Conservation (phyloP, 2,329 filamentous ascomycete genomes). For the Tolypocladium tropicale region DNA sequence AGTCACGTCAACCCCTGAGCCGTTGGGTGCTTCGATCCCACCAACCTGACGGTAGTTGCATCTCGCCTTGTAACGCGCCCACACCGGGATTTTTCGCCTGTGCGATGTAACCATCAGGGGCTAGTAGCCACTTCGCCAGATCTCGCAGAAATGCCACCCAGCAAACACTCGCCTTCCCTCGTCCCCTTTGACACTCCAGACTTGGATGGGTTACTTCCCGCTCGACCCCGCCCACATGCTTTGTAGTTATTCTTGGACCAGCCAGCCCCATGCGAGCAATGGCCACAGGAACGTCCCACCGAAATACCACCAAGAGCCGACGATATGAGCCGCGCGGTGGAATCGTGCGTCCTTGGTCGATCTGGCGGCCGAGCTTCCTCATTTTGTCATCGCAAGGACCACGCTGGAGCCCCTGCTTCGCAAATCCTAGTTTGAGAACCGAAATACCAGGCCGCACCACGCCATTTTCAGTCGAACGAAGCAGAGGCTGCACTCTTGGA, state of each 20-base stretch:
- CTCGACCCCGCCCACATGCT: slow-evolving; percentile 6
- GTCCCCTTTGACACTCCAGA: slow-evolving; percentile 4
- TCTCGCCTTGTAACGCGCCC: slow-evolving; percentile 7
- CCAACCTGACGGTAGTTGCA: slow-evolving; percentile 2
- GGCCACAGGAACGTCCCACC: slow-evolving; percentile 1
- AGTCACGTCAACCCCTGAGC: neutral
- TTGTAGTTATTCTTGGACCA: slow-evolving; percentile 5
- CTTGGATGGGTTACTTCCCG: slow-evolving; percentile 14
- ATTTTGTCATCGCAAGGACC: neutral
- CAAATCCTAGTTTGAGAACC: neutral
- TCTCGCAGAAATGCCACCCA: slow-evolving; percentile 7
- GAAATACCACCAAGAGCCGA: slow-evolving; percentile 3
- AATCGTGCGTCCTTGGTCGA: neutral
- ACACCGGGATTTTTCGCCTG: slow-evolving; percentile 8
- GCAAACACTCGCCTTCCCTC: slow-evolving; percentile 1
- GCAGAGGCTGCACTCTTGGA: neutral
- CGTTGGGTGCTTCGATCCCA: neutral
- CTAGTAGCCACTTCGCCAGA: slow-evolving; percentile 8
- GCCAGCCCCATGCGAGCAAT: neutral
- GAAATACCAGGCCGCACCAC: neutral
- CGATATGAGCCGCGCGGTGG: neutral
- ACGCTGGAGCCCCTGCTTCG: neutral
- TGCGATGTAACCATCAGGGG: slow-evolving; percentile 16
- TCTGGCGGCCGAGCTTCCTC: slow-evolving; percentile 1
- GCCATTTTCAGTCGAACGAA: neutral